Evolutionary conservation across 306 rosid genomes (phyloP), one percentile per base, ranked within the genome.

Genomic region (Notholithocarpus densiflorus): DNA sequence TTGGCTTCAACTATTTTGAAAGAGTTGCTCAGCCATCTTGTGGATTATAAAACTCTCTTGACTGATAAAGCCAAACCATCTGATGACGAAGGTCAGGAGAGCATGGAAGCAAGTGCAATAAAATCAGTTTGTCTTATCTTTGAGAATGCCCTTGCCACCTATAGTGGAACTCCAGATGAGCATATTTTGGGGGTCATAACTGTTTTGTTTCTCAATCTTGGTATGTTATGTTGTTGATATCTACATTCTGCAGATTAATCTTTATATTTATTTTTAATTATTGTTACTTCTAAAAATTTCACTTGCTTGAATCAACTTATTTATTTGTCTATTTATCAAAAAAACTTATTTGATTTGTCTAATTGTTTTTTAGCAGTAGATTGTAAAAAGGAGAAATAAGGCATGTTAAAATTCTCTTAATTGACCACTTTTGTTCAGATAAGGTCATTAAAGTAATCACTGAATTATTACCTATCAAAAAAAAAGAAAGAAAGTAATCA

Each of bases 141-240:
- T 80, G 95, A 92, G 85, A 85, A 81, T 75, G 77, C 80, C 73
- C 86, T 95, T 74, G 75, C 84, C 74, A 79, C 71, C 71, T 78
- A 54, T 80, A 87, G 85, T 86, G 94, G 90, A 80, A 75, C 80
- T 78, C 91, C 92, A 56, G 87, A 89, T 53, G 90, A 91, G 83
- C 89, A 86, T 80, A 74, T 90, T 74, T 74, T 92, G 85, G 89
- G 82, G 2, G 96, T 90, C 76, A 85, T 90, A 75, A 89, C 98
- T 78, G 86, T 89, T 80, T 75, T 95, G 80, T 91, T 92, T 83
- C 86, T 90, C 45, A 89, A 89, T 84, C 90, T 95, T 15, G 96
- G 98, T 95, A 84, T 17, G 89, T 68, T 68, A 74, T 73, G 59
- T 61, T 68, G 54, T 61, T 78, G 71, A 48, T 62, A 31, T n/a